phyloP scores from a whole-genome alignment of 345 rosid genomes.

The Diplotaxis tenuifolia region DNA sequence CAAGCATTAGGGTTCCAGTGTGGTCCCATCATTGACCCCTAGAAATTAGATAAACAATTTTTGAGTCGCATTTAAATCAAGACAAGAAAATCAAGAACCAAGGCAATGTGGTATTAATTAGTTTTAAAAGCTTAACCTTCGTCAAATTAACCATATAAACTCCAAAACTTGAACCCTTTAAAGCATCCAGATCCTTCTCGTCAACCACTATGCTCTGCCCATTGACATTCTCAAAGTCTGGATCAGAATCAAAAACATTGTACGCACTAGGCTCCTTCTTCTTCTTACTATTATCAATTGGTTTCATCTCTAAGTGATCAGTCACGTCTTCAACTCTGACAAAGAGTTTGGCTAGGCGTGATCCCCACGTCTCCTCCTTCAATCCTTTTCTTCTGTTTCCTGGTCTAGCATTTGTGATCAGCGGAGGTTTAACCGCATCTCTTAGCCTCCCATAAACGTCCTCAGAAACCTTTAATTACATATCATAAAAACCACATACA shows the following conservation, averaged over 20 bases:
- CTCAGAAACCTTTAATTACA: constrained; percentile 51
- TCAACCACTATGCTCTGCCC: constrained; percentile 63
- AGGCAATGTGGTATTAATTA: background rate
- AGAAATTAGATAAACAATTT: background rate
- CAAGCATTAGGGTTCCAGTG: constrained; percentile 85
- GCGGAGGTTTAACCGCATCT: constrained; percentile 34
- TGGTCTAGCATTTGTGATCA: constrained; percentile 36
- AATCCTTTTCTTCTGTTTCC: constrained; percentile 10
- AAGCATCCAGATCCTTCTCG: constrained; percentile 29
- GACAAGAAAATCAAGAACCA: background rate
- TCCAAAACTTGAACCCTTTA: constrained; percentile 48
- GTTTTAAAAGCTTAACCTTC: constrained; percentile 23
- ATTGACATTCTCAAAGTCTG: constrained; percentile 59
- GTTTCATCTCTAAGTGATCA: constrained; percentile 20
- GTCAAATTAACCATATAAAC: constrained; percentile 73
- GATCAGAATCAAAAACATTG: constrained; percentile 54
- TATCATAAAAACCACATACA: background rate
- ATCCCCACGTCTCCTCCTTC: constrained; percentile 22
- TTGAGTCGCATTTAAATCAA: background rate
- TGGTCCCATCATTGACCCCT: constrained; percentile 97
- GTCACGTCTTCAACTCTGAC: constrained; percentile 33
- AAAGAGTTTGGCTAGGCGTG: constrained; percentile 39
- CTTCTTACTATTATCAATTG: constrained; percentile 15
- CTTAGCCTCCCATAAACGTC: constrained; percentile 34
- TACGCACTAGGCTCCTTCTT: constrained; percentile 26